These are phyloP conservation scores for Claviceps capensis DNA, from an alignment of 2,329 filamentous ascomycete genomes.

Conservation along the genomic window DNA sequence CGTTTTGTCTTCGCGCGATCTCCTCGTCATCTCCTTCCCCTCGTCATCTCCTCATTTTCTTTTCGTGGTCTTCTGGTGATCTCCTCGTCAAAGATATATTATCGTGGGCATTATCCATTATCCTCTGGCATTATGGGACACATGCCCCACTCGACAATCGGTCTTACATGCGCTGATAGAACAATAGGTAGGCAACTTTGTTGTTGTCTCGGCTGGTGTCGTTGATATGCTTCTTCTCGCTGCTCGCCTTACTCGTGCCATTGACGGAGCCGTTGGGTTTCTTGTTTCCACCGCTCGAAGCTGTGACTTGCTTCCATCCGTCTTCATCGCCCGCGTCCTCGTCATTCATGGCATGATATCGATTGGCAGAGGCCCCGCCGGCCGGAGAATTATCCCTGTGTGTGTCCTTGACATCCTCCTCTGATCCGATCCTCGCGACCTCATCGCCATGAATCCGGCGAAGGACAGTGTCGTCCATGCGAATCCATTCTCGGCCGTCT, in stretches of 20 bases:
- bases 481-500: slow-evolving; percentile 91
- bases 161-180: slow-evolving; percentile 65
- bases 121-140: too few species aligned
- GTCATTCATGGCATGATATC: slow-evolving; percentile 58
- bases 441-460: slow-evolving; percentile 75
- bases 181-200: slow-evolving; percentile 92
- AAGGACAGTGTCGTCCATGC: slow-evolving; percentile 86
- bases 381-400: slow-evolving; percentile 13
- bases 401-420: slow-evolving; percentile 56
- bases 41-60: not conserved
- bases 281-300: slow-evolving; percentile 51
- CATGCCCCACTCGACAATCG: not conserved
- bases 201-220: slow-evolving; percentile 78
- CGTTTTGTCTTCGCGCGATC: too few species aligned
- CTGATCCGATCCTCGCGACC: slow-evolving; percentile 71
- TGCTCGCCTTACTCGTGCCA: slow-evolving; percentile 40
- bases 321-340: slow-evolving; percentile 53
- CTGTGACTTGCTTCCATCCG: slow-evolving; percentile 72
- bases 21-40: too few species aligned
- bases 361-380: slow-evolving; percentile 44
- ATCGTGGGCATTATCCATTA: not conserved
- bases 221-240: slow-evolving; percentile 43
- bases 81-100: not conserved
- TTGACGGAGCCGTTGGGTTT: slow-evolving; percentile 55
- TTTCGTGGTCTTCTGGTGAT: not conserved